Evolutionary conservation across 2,329 filamentous ascomycete species (phyloP).

Genomic region (Colletotrichum musicola): DNA sequence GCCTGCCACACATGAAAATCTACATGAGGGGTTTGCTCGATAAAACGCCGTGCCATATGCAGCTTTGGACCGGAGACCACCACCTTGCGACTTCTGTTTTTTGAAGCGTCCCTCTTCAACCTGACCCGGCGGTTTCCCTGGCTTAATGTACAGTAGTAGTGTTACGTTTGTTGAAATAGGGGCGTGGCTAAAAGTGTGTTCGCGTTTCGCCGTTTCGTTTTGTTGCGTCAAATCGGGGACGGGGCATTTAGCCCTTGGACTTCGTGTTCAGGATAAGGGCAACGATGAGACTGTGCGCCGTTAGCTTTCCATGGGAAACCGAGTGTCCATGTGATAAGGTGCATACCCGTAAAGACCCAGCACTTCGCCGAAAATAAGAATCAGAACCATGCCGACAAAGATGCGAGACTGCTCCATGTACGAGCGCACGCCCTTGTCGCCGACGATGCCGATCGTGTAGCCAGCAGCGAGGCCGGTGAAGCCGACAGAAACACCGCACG

Average conservation of each 20-base stretch:
- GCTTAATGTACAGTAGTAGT: slow-evolving; percentile 38
- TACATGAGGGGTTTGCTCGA: slow-evolving; percentile 48
- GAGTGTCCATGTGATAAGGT: no score
- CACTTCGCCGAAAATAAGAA: slow-evolving; percentile 98
- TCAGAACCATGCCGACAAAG: slow-evolving; percentile 98
- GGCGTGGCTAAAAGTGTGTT: slow-evolving; percentile 26
- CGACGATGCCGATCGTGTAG: slow-evolving; percentile 96
- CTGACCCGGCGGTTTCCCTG: slow-evolving; percentile 28
- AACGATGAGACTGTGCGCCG: slow-evolving; percentile 79
- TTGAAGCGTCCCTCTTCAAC: slow-evolving; percentile 27
- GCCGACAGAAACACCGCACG: slow-evolving; percentile 89
- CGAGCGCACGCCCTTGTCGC: slow-evolving; percentile 91
- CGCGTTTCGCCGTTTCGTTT: slow-evolving; percentile 10
- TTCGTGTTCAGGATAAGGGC: slow-evolving; percentile 94
- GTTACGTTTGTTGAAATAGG: slow-evolving; percentile 18
- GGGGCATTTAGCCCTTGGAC: slow-evolving; percentile 67
- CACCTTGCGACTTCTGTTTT: slow-evolving; percentile 35
- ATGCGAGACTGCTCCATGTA: slow-evolving; percentile 97
- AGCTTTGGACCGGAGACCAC: slow-evolving; percentile 39
- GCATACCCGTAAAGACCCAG: slow-evolving; percentile 93
- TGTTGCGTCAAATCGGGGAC: neutral
- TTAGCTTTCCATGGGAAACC: neutral
- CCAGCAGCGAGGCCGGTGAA: slow-evolving; percentile 93
- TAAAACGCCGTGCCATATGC: slow-evolving; percentile 55
- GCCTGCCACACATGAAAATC: slow-evolving; percentile 45